Evolutionary conservation across 345 rosid genomes (phyloP).

Genomic region (Gossypium thurberi): DNA sequence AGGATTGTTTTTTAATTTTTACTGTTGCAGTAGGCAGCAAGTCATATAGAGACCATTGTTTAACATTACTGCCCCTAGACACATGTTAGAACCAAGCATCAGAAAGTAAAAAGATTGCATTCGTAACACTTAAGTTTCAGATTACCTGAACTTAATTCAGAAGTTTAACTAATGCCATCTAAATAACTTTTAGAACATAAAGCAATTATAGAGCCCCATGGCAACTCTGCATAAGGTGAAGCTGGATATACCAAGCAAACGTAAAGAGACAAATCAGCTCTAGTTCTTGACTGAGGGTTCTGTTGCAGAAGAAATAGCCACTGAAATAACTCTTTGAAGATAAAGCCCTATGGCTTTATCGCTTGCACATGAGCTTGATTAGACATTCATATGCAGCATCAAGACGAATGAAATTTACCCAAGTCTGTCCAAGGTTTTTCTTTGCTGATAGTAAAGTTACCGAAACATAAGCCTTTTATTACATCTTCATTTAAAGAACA

Average conservation of each 20-base stretch:
- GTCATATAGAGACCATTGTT: neutral
- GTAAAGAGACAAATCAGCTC: neutral
- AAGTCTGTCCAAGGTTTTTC: neutral
- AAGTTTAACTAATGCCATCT: neutral
- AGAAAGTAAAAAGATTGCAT: neutral
- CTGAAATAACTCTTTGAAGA: neutral
- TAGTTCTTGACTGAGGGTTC: neutral
- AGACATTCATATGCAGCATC: neutral
- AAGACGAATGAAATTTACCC: neutral
- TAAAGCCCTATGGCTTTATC: neutral
- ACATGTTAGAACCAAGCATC: neutral
- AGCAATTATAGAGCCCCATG: neutral
- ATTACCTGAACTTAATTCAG: neutral
- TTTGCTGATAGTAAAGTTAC: neutral
- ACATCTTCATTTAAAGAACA: neutral
- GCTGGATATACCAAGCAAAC: neutral
- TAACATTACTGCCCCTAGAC: neutral
- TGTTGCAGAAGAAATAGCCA: neutral
- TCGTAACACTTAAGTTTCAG: neutral
- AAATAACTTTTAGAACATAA: neutral
- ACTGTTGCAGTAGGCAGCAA: neutral
- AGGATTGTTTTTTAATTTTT: neutral
- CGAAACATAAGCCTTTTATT: too few species aligned
- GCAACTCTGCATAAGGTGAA: neutral
- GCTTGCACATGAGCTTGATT: too few species aligned